Evolutionary conservation across 805 yeast genomes (phyloP).

Genomic region (Saturnispora besseyi): DNA sequence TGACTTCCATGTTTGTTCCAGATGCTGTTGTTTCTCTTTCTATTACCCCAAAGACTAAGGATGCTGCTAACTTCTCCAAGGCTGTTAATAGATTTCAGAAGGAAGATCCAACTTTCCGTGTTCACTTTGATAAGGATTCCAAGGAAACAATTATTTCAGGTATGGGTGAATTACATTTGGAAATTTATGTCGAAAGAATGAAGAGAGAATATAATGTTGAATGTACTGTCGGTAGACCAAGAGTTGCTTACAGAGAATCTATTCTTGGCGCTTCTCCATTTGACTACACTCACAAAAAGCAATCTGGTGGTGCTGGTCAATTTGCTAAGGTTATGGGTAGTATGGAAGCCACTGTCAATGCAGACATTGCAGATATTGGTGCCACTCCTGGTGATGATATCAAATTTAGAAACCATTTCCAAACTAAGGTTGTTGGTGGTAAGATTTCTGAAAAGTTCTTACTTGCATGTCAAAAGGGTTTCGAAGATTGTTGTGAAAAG

Average conservation of each 20-base stretch:
- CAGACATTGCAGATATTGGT: conserved; percentile 37
- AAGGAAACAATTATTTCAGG: conserved; percentile 94
- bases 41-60: conserved; percentile 80
- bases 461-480: conserved; percentile 90
- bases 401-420: conserved; percentile 54
- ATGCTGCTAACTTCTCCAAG: conserved; percentile 83
- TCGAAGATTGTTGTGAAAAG: conserved; percentile 87
- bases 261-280: conserved; percentile 63
- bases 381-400: conserved; percentile 24
- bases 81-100: conserved; percentile 97
- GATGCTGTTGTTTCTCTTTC: conserved; percentile 96
- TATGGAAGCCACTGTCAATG: conserved; percentile 40
- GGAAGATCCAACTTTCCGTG: conserved; percentile 98
- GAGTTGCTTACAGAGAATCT: conserved; percentile 96
- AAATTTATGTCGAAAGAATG: conserved; percentile 97
- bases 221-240: conserved; percentile 93
- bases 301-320: conserved; percentile 99
- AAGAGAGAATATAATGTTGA: conserved; percentile 94
- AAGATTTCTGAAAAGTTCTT: conserved; percentile 92
- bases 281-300: conserved; percentile 95
- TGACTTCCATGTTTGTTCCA: conserved; percentile 98
- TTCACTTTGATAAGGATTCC: conserved; percentile 78
- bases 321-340: conserved; percentile 92
- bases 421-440: conserved; percentile 91
- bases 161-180: conserved; percentile 90